Conservation (phyloP, 257 asterid species). For the Forsythia viridissima region DNA sequence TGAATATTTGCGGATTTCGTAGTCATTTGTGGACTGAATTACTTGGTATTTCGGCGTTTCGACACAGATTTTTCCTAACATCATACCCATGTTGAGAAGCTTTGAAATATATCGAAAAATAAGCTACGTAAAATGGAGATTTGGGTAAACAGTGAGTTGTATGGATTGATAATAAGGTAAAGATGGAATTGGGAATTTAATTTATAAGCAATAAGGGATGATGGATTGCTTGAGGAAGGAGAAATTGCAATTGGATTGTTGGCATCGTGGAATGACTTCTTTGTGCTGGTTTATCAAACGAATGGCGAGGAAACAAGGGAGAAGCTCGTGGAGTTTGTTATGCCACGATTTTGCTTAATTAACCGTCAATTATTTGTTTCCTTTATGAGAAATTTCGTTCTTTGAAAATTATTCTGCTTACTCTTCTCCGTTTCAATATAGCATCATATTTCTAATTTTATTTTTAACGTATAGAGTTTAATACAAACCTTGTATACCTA, state of each 20-base stretch:
- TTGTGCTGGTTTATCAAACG: neutral
- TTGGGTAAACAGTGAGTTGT: neutral
- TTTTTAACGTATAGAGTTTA: too few species aligned
- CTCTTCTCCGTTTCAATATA: too few species aligned
- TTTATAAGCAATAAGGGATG: neutral
- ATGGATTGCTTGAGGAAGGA: conserved; percentile 31
- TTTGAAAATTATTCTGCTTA: too few species aligned
- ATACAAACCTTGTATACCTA: too few species aligned
- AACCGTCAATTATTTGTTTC: conserved; percentile 1
- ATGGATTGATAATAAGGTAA: neutral
- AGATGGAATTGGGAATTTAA: neutral
- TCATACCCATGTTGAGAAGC: conserved; percentile 56
- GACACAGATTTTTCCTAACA: conserved; percentile 68
- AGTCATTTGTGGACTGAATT: conserved; percentile 48
- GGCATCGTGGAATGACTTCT: neutral
- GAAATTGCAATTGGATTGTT: neutral
- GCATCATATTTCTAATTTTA: too few species aligned
- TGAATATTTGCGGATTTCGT: conserved; percentile 77
- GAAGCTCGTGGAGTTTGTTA: conserved; percentile 23
- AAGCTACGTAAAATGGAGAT: neutral
- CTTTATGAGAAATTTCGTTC: too few species aligned
- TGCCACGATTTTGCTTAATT: conserved; percentile 41
- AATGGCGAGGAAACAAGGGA: conserved; percentile 18
- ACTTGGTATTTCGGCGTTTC: conserved; percentile 72
- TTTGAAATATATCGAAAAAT: neutral